Evolutionary conservation across 805 yeast species (phyloP).

Genomic region (Danielia oregonensis): DNA sequence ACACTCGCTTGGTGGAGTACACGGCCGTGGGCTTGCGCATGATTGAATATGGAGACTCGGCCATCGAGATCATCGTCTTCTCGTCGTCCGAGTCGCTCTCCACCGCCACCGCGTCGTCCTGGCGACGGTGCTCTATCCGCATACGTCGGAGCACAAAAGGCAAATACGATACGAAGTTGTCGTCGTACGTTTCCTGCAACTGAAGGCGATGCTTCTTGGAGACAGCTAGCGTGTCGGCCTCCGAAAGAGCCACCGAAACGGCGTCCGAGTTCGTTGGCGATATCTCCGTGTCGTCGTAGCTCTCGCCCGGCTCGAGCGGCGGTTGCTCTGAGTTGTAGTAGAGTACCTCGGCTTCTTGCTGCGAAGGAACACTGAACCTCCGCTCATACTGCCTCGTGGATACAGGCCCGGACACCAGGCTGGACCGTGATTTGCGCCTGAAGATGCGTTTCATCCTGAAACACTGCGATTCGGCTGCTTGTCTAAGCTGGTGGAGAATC

Average conservation of each 20-base stretch:
- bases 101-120: neutral
- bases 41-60: slow-evolving; percentile 8
- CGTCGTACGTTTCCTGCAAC: slow-evolving; percentile 33
- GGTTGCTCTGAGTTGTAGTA: no score
- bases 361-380: neutral
- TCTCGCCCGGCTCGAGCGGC: no score
- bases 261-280: no score
- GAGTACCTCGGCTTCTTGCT: neutral
- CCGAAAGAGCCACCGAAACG: slow-evolving; percentile 28
- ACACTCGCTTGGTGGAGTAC: slow-evolving; percentile 26
- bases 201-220: slow-evolving; percentile 23
- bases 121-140: slow-evolving; percentile 15
- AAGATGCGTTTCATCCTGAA: slow-evolving; percentile 7
- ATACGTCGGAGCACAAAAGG: slow-evolving; percentile 35
- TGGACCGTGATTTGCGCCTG: slow-evolving; percentile 7
- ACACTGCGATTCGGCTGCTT: neutral
- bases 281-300: no score
- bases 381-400: neutral
- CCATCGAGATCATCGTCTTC: slow-evolving; percentile 7
- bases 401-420: neutral
- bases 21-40: slow-evolving; percentile 18
- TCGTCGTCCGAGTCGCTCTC: slow-evolving; percentile 9
- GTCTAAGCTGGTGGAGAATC: no score
- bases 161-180: slow-evolving; percentile 35
- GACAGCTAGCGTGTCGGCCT: slow-evolving; percentile 31